Base-by-base conservation (phyloP, 2,329 filamentous ascomycete genomes). In the Calonectria montana region DNA sequence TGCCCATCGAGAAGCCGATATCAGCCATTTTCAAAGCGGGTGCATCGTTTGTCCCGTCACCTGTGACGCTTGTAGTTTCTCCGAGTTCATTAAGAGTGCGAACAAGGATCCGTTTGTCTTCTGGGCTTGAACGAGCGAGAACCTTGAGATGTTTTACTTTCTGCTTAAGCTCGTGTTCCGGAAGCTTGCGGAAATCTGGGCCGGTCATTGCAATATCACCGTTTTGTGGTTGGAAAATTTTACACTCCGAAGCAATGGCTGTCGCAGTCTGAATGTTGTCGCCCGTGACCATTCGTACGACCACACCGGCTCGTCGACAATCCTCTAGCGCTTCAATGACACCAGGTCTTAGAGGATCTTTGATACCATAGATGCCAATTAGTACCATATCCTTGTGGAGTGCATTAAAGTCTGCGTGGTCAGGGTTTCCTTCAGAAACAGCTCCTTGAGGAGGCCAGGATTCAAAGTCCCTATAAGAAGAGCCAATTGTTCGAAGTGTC, bases 401-500 rank as follows among this genome's bases (percentile, higher is more conserved):
- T 6, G 87, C 79, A 23, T 89, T 92, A 71, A 92, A 88, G 53
- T 86, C 88, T 9, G 80, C 80, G n/a, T 71, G 31, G 4, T 29
- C 50, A 10, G 94, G 91, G 72, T 93, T 92, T 16, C 77, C 75
- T n/a, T 90, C 87, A 67, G 94, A 92, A 18, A 88, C 84, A n/a
- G 88, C 91, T 62, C 88, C 86, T 73, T 92, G 90, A 25, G 88
- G 92, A 37, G 93, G 93, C 93, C 93, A 95, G 65, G 84, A 86
- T 63, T 91, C 87, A 72, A 93, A 94, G 75, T 96, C 94, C 61
- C 90, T 89, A 82, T 94, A 95, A 15, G 93, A 87, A 74, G 95
- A 87, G 29, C 89, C 92, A 71, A 95, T 95, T 1, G 93, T 95
- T 68, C 94, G 91, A 21, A 95, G 88, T 18, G 93, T 94, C 53